A percentile compares a stretch with the other conserved stretches of the same genome.
Conservation (phyloP, 441 rosid species). For the Biscutella laevigata region DNA sequence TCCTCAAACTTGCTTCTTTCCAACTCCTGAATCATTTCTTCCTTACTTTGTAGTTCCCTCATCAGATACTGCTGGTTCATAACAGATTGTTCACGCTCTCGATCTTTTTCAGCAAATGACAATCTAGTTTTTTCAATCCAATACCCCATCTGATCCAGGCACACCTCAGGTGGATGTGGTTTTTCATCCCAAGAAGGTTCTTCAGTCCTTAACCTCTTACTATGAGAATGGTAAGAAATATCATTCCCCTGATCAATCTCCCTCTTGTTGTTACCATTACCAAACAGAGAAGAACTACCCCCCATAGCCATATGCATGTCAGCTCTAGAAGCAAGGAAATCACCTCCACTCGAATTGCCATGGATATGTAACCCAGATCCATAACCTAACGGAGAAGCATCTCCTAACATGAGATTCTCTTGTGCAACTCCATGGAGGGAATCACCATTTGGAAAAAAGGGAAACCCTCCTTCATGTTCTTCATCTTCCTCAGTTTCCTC, state of each 20-base stretch:
- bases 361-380: constrained; percentile 41
- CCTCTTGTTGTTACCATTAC: constrained; percentile 49
- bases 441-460: constrained; percentile 35
- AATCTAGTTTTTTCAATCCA: constrained; percentile 45
- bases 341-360: constrained; percentile 35
- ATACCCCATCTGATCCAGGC: constrained; percentile 41
- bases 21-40: constrained; percentile 41
- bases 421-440: constrained; percentile 41
- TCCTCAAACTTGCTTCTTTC: constrained; percentile 55
- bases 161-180: constrained; percentile 35
- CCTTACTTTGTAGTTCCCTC: constrained; percentile 44
- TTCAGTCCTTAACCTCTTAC: constrained; percentile 60
- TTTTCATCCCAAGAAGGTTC: constrained; percentile 44
- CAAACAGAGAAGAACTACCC: constrained; percentile 42
- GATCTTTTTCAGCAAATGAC: constrained; percentile 30
- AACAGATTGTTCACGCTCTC: constrained; percentile 31
- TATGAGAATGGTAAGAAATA: constrained; percentile 35
- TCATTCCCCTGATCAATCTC: constrained; percentile 45
- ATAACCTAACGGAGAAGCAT: constrained; percentile 50
- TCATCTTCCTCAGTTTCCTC: constrained; percentile 26
- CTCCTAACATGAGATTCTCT: constrained; percentile 46
- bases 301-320: constrained; percentile 36
- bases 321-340: constrained; percentile 48
- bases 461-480: constrained; percentile 39
- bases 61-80: constrained; percentile 48